Percentiles rank a stretch among this genome's conserved stretches.
Conservation (phyloP, 2,329 filamentous ascomycete genomes). For the Penicillium sp. region DNA sequence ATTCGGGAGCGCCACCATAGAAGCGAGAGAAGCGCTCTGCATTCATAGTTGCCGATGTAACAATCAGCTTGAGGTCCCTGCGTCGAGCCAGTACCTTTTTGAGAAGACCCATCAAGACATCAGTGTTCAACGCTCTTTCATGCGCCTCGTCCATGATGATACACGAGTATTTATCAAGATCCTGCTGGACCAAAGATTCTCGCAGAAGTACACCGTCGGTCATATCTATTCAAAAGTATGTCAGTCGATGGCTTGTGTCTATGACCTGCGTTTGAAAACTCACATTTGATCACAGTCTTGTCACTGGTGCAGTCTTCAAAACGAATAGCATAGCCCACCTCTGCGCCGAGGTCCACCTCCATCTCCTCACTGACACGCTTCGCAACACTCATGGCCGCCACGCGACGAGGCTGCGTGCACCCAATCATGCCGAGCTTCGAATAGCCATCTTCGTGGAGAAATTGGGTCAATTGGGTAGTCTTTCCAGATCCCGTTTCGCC, state of each 20-base stretch:
- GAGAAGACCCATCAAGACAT: constrained; percentile 94
- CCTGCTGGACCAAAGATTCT: constrained; percentile 86
- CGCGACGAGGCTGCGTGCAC: constrained; percentile 91
- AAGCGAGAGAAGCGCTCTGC: constrained; percentile 93
- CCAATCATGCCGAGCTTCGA: constrained; percentile 83
- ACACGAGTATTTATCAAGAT: constrained; percentile 92
- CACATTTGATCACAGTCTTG: constrained; percentile 86
- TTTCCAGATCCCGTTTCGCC: constrained; percentile 97
- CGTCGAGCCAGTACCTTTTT: constrained; percentile 91
- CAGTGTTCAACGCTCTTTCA: constrained; percentile 91
- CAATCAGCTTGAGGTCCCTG: constrained; percentile 89
- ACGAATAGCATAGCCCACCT: constrained; percentile 93
- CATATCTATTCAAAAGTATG: constrained; percentile 58
- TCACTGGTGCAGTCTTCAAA: constrained; percentile 98
- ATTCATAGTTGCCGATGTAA: constrained; percentile 98
- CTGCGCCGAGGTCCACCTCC: constrained; percentile 81
- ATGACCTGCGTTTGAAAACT: constrained; percentile 19
- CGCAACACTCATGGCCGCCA: constrained; percentile 97
- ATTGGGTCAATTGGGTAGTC: constrained; percentile 95
- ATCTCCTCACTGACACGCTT: constrained; percentile 98
- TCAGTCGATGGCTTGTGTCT: constrained; percentile 7
- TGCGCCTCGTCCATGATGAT: constrained; percentile 99
- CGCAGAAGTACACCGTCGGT: constrained; percentile 91
- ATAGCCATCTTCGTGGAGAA: constrained; percentile 92
- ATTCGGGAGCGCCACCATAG: constrained; percentile 92